phyloP scores from a whole-genome alignment of 2,329 filamentous ascomycete species.

The Penicillium sp. region DNA sequence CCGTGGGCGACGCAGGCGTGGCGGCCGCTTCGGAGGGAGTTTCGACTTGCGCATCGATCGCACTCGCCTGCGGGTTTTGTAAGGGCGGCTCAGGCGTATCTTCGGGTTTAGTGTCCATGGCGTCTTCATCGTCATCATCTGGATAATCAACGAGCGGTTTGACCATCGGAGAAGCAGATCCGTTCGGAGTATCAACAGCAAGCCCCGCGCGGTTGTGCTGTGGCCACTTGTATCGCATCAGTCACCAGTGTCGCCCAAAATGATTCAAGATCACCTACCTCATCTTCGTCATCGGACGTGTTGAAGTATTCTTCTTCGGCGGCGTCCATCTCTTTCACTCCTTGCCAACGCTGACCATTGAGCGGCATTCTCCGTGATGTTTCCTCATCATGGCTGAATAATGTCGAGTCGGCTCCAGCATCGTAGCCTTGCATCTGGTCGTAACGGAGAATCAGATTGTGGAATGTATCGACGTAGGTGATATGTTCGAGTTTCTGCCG shows the following conservation, averaged over 20 bases:
- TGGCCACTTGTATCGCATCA: slow-evolving; percentile 27
- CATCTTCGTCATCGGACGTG: slow-evolving; percentile 80
- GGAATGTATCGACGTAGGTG: slow-evolving; percentile 82
- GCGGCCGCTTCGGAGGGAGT: slow-evolving; percentile 26
- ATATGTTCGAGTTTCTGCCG: slow-evolving; percentile 72
- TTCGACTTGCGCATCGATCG: slow-evolving; percentile 24
- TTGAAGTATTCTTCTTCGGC: slow-evolving; percentile 95
- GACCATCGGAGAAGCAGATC: slow-evolving; percentile 55
- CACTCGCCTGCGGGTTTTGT: slow-evolving; percentile 27
- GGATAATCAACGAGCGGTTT: slow-evolving; percentile 87
- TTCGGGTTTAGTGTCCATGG: slow-evolving; percentile 56
- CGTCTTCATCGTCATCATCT: slow-evolving; percentile 86
- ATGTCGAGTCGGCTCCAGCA: slow-evolving; percentile 59
- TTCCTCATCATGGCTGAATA: slow-evolving; percentile 69
- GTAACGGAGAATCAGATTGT: slow-evolving; percentile 69
- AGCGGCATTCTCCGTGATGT: slow-evolving; percentile 45
- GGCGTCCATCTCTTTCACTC: slow-evolving; percentile 77
- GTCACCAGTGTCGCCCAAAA: background rate
- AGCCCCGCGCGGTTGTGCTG: slow-evolving; percentile 40
- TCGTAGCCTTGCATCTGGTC: slow-evolving; percentile 73
- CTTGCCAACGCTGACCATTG: slow-evolving; percentile 63
- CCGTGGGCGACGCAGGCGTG: slow-evolving; percentile 22
- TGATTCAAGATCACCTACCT: slow-evolving; percentile 35
- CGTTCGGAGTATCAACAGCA: slow-evolving; percentile 51
- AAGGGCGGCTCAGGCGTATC: slow-evolving; percentile 22